A percentile compares a stretch with the other conserved stretches of the same genome.
These are phyloP conservation scores for Neonectria sp. DNA, from an alignment of 2,329 filamentous ascomycete species.

Conservation along the genomic window DNA sequence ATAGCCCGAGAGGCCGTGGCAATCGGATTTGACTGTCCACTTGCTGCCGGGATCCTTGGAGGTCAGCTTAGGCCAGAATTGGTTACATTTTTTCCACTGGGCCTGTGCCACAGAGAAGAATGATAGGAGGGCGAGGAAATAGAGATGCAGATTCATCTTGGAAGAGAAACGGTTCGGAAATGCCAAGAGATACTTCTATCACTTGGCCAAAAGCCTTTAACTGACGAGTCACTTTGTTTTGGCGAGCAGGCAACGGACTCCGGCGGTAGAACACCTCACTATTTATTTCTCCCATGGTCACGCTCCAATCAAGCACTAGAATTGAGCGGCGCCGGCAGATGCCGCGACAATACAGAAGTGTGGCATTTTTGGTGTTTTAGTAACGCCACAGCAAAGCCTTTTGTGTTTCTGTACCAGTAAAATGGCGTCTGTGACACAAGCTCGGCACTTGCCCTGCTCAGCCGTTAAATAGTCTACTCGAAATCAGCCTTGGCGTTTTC, in stretches of 20 bases:
- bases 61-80: slow-evolving; percentile 15
- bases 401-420: neutral
- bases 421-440: neutral
- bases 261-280: neutral
- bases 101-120: slow-evolving; percentile 14
- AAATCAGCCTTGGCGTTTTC: too few species aligned
- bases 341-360: slow-evolving; percentile 17
- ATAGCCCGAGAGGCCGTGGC: slow-evolving; percentile 24
- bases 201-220: neutral
- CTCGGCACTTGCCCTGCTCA: neutral
- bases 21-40: slow-evolving; percentile 25
- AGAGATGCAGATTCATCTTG: slow-evolving; percentile 29
- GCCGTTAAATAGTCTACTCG: neutral
- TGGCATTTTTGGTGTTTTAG: slow-evolving; percentile 15
- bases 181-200: neutral
- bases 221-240: neutral
- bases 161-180: neutral
- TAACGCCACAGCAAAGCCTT: slow-evolving; percentile 3
- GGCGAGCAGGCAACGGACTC: neutral
- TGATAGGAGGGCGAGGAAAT: neutral
- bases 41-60: neutral
- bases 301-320: neutral
- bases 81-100: slow-evolving; percentile 21
- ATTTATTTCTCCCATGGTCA: neutral
- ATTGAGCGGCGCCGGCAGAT: neutral